phyloP scores from a whole-genome alignment of 495 filamentous ascomycete species.

The Mytilinidion resinicola region DNA sequence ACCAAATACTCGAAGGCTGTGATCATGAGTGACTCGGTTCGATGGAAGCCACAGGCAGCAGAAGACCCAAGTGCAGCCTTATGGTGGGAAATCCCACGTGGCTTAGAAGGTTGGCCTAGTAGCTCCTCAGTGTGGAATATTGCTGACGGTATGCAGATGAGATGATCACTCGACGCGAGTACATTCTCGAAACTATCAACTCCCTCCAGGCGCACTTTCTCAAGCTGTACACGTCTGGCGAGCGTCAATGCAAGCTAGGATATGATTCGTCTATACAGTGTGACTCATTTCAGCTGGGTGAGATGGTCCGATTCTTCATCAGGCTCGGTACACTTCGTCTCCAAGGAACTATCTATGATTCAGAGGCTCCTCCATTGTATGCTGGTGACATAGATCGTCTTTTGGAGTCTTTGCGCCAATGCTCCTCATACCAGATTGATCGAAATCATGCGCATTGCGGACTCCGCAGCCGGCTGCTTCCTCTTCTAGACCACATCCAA shows the following conservation, averaged over 20 bases:
- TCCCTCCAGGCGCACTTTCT: constrained; percentile 72
- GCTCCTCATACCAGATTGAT: constrained; percentile 75
- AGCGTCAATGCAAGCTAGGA: constrained; percentile 64
- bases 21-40: constrained; percentile 58
- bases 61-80: constrained; percentile 40
- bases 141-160: constrained; percentile 49
- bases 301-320: constrained; percentile 74
- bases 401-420: constrained; percentile 52
- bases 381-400: constrained; percentile 46
- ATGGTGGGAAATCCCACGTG: constrained; percentile 71
- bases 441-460: constrained; percentile 72
- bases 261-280: constrained; percentile 70
- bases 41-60: constrained; percentile 48
- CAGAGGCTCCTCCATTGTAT: constrained; percentile 32
- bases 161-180: constrained; percentile 61
- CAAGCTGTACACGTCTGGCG: constrained; percentile 54
- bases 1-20: constrained; percentile 51
- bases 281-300: constrained; percentile 80
- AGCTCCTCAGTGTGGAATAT: constrained; percentile 5
- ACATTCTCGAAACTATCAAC: constrained; percentile 66
- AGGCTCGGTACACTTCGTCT: constrained; percentile 39
- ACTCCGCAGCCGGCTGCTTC: constrained; percentile 57
- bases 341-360: constrained; percentile 35
- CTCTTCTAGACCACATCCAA: constrained; percentile 62
- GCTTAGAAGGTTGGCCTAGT: constrained; percentile 58